Evolutionary conservation across 495 filamentous ascomycete species (phyloP), one percentile per base, ranked within the genome.

Genomic region (Beverwykella pulmonaria): DNA sequence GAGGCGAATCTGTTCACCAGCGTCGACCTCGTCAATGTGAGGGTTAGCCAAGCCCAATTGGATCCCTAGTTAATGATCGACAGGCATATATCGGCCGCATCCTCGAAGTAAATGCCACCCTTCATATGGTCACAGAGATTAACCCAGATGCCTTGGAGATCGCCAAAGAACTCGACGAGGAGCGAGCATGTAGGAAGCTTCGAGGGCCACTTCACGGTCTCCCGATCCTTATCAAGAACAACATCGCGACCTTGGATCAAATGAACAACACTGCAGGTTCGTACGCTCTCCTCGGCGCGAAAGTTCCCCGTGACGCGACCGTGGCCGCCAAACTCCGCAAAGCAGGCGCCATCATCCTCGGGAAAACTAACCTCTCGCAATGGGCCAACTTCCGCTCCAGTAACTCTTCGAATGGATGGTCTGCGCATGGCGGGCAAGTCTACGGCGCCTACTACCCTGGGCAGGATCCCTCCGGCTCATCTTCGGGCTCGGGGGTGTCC

Each of bases 221-320:
- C 34, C 88, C 88, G 0, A 83, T 90, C 47, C 69, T 90, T 14
- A 81, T 90, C 73, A 90, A 91, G 75, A 83, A 87, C 71, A 92
- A 89, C 77, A 90, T 91, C 60, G 88, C 84, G 22, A 87, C 85
- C 1, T 82, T 81, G 52, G 89, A 91, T 65, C 80, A 82, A 47
- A 86, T 91, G 87, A 84, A 88, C 71, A 90, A 87, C 23, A 89
- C 73, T 70, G 86, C 84, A 17, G 86, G 87, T 7, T 88, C 86
- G 0, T 87, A 77, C 52, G 78, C 84, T 8, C 74, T 89, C 4
- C 26, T 73, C 19, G 71, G 68, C 9, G 64, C 67, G 25, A 74
- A 73, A 25, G 67, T 74, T 7, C 74, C 72, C 17, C 56, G 69
- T 22, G 73, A 73, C 63, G 69, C 74, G 10, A 74, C 74, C 3